Percentiles rank a stretch among this genome's conserved stretches.
These are phyloP conservation scores for Teunomyces panamensis DNA, from an alignment of 805 yeast species.

Conservation along the genomic window DNA sequence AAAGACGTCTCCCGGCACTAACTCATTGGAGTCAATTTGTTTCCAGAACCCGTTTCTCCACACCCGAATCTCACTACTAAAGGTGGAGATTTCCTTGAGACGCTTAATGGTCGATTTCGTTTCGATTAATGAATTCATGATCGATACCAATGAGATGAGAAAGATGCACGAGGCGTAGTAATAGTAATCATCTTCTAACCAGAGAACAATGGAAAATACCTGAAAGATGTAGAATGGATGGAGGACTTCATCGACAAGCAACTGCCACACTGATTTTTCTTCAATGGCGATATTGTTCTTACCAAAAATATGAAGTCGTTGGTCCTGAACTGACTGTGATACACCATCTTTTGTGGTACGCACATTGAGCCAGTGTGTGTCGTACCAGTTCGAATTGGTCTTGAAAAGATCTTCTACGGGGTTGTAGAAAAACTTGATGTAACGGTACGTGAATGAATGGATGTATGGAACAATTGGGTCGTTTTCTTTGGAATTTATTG, in stretches of 20 bases:
- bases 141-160: slow-evolving; percentile 76
- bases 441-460: slow-evolving; percentile 75
- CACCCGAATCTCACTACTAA: slow-evolving; percentile 80
- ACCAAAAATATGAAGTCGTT: slow-evolving; percentile 73
- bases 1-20: slow-evolving; percentile 95
- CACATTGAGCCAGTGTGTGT: slow-evolving; percentile 67
- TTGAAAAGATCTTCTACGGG: slow-evolving; percentile 85
- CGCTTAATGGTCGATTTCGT: slow-evolving; percentile 73
- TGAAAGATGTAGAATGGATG: slow-evolving; percentile 97
- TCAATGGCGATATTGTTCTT: slow-evolving; percentile 70
- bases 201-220: slow-evolving; percentile 82
- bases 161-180: slow-evolving; percentile 94
- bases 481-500: slow-evolving; percentile 20
- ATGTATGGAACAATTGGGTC: slow-evolving; percentile 72
- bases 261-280: slow-evolving; percentile 62
- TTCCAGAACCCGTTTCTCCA: slow-evolving; percentile 94
- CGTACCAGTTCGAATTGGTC: slow-evolving; percentile 86
- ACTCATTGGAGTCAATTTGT: slow-evolving; percentile 66
- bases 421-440: slow-evolving; percentile 75
- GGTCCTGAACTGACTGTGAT: slow-evolving; percentile 63
- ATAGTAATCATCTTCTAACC: slow-evolving; percentile 91
- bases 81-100: slow-evolving; percentile 68
- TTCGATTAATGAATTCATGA: slow-evolving; percentile 78
- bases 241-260: slow-evolving; percentile 80
- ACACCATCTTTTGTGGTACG: slow-evolving; percentile 63